Evolutionary conservation across 2,329 filamentous ascomycete species (phyloP).

Genomic region (Dactylellina leptospora): DNA sequence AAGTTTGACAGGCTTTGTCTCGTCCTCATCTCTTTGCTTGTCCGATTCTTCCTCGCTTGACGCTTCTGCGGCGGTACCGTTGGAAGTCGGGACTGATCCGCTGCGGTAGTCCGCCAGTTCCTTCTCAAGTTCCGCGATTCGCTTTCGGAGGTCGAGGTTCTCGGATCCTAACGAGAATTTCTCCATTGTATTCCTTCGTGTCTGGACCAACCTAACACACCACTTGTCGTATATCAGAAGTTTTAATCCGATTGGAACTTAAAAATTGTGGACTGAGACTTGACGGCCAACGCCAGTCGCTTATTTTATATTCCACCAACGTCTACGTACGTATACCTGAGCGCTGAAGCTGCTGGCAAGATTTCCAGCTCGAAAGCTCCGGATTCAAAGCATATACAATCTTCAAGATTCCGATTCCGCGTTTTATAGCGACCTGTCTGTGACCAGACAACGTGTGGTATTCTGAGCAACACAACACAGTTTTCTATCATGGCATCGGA

Average conservation of each 20-base stretch:
- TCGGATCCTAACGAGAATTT: conserved; percentile 51
- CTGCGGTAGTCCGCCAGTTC: conserved; percentile 61
- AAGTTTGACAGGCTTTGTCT: conserved; percentile 63
- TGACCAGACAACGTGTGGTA: neutral
- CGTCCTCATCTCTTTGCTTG: conserved; percentile 54
- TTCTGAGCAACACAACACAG: conserved; percentile 25
- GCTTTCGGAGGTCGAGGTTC: conserved; percentile 60
- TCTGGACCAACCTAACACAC: no score
- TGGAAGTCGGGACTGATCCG: conserved; percentile 5
- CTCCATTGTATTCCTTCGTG: conserved; percentile 20
- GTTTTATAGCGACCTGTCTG: neutral
- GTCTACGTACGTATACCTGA: no score
- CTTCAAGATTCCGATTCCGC: no score
- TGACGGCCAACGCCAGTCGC: neutral
- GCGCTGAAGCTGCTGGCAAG: no score
- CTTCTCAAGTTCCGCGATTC: conserved; percentile 65
- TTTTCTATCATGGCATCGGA: neutral
- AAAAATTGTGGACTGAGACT: no score
- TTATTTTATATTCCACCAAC: neutral
- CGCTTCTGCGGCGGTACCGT: conserved; percentile 59
- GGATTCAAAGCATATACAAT: no score
- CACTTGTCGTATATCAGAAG: no score
- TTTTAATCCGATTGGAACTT: no score
- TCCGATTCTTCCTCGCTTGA: conserved; percentile 60
- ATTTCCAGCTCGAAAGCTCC: no score